Evolutionary conservation across 2,329 filamentous ascomycete species (phyloP).

Genomic region (Aspergillus hiratsukae): DNA sequence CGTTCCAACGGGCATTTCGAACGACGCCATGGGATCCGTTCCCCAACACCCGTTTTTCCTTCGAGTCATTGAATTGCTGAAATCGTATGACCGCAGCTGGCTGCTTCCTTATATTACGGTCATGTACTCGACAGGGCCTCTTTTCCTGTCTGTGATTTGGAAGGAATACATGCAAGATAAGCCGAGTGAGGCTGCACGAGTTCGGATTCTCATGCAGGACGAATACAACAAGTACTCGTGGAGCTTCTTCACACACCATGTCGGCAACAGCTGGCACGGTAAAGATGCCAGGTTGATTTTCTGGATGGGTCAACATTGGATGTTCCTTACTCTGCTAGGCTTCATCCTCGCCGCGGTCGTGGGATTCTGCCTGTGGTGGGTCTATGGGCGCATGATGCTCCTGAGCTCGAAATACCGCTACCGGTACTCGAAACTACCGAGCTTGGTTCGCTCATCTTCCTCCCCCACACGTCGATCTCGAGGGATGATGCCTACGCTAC

Average conservation of each 20-base stretch:
- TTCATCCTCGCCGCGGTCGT: conserved; percentile 47
- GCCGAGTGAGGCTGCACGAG: conserved; percentile 45
- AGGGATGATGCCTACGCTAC: conserved; percentile 30
- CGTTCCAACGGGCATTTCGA: conserved; percentile 71
- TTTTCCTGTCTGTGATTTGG: conserved; percentile 73
- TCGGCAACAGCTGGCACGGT: conserved; percentile 63
- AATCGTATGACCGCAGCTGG: conserved; percentile 66
- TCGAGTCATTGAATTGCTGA: conserved; percentile 62
- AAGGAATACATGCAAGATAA: conserved; percentile 61
- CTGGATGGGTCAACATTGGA: conserved; percentile 58
- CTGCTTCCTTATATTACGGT: conserved; percentile 68
- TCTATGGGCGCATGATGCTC: conserved; percentile 46
- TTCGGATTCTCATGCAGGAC: conserved; percentile 64
- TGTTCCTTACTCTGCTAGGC: conserved; percentile 50
- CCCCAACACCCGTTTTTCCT: conserved; percentile 72
- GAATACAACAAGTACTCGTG: conserved; percentile 65
- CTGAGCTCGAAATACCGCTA: conserved; percentile 38
- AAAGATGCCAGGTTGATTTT: conserved; percentile 62
- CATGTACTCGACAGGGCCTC: conserved; percentile 72
- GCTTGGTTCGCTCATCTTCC: conserved; percentile 17
- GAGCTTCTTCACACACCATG: conserved; percentile 67
- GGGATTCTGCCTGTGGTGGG: conserved; percentile 47
- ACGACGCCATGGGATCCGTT: conserved; percentile 72
- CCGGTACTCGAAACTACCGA: conserved; percentile 32
- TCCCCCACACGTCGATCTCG: conserved; percentile 35